phyloP scores from a whole-genome alignment of 148 eudicot species.

The Arctostaphylos glauca region DNA sequence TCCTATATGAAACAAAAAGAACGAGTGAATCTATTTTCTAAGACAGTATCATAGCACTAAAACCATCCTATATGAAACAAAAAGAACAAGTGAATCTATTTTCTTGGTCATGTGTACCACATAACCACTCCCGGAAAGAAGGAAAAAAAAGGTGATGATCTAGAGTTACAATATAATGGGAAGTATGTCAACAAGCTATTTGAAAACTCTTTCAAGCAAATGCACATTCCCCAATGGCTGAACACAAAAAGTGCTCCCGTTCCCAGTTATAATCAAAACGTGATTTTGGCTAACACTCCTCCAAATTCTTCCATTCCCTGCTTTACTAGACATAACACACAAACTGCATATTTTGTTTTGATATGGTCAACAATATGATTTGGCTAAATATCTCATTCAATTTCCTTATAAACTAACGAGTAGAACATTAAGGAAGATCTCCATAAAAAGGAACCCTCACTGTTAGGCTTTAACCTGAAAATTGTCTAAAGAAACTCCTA shows the following conservation, averaged over 20 bases:
- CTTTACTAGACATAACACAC: not conserved
- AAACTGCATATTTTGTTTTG: not conserved
- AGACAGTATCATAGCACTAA: not conserved
- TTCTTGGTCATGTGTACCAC: not conserved
- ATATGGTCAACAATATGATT: conserved; percentile 5
- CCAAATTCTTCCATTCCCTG: not conserved
- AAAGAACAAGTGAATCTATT: not conserved
- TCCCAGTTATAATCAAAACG: not conserved
- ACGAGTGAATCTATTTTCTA: not conserved
- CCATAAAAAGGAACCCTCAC: not conserved
- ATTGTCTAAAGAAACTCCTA: not conserved
- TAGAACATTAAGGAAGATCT: not conserved
- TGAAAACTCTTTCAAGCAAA: not conserved
- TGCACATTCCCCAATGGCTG: not conserved
- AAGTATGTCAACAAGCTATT: not conserved
- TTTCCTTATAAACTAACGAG: not conserved
- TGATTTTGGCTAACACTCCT: not conserved
- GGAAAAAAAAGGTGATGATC: not conserved
- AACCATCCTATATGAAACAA: not conserved
- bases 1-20: not conserved
- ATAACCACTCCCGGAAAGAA: not conserved
- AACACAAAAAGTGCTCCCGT: not conserved
- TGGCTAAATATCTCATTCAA: not conserved
- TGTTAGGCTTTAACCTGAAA: not conserved
- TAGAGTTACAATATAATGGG: not conserved